These are phyloP conservation scores for Suhomyces coccinellae DNA, from an alignment of 1,139 yeast species.

Conservation along the genomic window DNA sequence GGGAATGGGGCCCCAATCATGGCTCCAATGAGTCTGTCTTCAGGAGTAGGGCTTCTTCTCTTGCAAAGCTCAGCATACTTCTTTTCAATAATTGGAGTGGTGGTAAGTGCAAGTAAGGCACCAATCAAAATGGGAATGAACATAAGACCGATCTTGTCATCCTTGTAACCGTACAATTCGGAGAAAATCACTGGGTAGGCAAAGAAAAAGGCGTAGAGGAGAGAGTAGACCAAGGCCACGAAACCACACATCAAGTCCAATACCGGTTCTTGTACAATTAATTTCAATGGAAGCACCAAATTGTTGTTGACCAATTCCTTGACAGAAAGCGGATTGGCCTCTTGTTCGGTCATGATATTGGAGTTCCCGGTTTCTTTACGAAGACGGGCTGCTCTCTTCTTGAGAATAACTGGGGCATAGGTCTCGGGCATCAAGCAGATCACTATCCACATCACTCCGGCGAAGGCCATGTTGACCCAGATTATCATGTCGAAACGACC, in stretches of 20 bases:
- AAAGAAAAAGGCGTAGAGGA: constrained; percentile 88
- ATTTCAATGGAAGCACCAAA: constrained; percentile 72
- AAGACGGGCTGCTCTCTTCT: constrained; percentile 64
- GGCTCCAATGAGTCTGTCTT: constrained; percentile 84
- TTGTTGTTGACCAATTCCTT: constrained; percentile 66
- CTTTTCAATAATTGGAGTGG: constrained; percentile 73
- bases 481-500: constrained; percentile 67
- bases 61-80: constrained; percentile 53
- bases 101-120: constrained; percentile 66
- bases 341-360: constrained; percentile 90
- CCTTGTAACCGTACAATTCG: constrained; percentile 64
- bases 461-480: constrained; percentile 92
- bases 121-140: constrained; percentile 87
- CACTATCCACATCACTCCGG: constrained; percentile 76
- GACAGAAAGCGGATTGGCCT: constrained; percentile 69
- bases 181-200: constrained; percentile 79
- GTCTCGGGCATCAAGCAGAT: constrained; percentile 77
- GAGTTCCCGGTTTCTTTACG: constrained; percentile 79
- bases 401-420: constrained; percentile 83
- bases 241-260: constrained; percentile 78
- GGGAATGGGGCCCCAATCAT: constrained; percentile 91
- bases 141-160: constrained; percentile 76
- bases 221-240: constrained; percentile 83
- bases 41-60: constrained; percentile 73
- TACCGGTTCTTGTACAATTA: constrained; percentile 78